phyloP scores from a whole-genome alignment of 805 yeast species.

The Saccharomycopsis guyanensis region DNA sequence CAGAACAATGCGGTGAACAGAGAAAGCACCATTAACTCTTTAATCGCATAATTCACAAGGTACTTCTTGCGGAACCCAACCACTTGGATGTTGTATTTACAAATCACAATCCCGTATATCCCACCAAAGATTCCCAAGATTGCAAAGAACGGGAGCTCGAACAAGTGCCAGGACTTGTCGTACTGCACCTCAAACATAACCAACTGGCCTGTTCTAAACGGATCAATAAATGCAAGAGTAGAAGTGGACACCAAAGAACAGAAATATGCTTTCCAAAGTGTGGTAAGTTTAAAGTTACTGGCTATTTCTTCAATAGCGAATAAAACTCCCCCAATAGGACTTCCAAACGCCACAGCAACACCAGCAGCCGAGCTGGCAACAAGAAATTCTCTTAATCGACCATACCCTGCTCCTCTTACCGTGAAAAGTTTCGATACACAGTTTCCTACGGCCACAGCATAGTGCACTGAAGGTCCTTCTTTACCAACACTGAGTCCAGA shows the following conservation, averaged over 20 bases:
- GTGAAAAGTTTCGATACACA: slow-evolving; percentile 35
- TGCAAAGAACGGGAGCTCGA: slow-evolving; percentile 75
- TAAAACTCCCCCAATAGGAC: slow-evolving; percentile 94
- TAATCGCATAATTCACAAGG: slow-evolving; percentile 48
- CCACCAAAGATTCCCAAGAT: slow-evolving; percentile 89
- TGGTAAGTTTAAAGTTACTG: slow-evolving; percentile 62
- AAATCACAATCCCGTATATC: slow-evolving; percentile 70
- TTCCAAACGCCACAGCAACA: slow-evolving; percentile 96
- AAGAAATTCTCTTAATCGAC: slow-evolving; percentile 47
- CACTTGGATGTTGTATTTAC: slow-evolving; percentile 66
- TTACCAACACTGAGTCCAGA: slow-evolving; percentile 93
- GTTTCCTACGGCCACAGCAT: slow-evolving; percentile 94
- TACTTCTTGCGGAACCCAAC: slow-evolving; percentile 72
- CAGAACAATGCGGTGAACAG: slow-evolving; percentile 66
- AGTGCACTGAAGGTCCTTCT: slow-evolving; percentile 98
- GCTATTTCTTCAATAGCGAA: slow-evolving; percentile 86
- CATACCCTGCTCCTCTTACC: slow-evolving; percentile 1
- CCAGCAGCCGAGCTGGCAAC: slow-evolving; percentile 97
- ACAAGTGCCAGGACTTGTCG: slow-evolving; percentile 77
- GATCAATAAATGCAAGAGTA: slow-evolving; percentile 72
- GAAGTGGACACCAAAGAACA: slow-evolving; percentile 86
- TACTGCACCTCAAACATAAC: slow-evolving; percentile 90
- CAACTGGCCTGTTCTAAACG: slow-evolving; percentile 90
- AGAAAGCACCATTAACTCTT: slow-evolving; percentile 66
- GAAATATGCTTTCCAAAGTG: slow-evolving; percentile 87